A percentile compares a stretch with the other conserved stretches of the same genome.
phyloP scores from a whole-genome alignment of 345 rosid genomes.

The Bruguiera gymnorhiza region DNA sequence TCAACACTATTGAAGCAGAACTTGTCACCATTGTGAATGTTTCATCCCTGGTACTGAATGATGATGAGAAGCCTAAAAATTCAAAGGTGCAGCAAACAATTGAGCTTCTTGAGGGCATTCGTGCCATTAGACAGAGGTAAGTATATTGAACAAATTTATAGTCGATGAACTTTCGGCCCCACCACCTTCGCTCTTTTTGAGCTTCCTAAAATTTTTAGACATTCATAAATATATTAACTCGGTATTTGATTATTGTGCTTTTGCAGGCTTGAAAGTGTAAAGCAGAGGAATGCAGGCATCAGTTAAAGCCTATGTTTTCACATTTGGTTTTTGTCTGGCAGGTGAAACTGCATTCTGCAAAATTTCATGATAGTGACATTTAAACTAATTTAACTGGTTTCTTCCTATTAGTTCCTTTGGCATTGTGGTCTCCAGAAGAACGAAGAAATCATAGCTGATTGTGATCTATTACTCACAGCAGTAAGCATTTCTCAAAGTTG shows the following conservation, averaged over 20 bases:
- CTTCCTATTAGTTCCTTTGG: no score
- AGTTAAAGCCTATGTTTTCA: slow-evolving; percentile 10
- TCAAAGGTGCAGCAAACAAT: slow-evolving; percentile 51
- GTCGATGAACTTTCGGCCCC: background rate
- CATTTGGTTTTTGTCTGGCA: slow-evolving; percentile 6
- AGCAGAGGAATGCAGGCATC: slow-evolving; percentile 22
- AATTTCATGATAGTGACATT: no score
- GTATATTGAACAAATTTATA: slow-evolving; percentile 6
- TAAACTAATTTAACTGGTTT: no score
- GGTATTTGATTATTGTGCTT: background rate
- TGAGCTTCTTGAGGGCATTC: slow-evolving; percentile 63
- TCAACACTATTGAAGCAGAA: slow-evolving; percentile 59
- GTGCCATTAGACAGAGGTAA: slow-evolving; percentile 55
- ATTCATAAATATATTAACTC: background rate
- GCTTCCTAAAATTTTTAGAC: no score
- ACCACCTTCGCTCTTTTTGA: no score
- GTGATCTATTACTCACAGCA: background rate
- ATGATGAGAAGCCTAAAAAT: slow-evolving; percentile 48
- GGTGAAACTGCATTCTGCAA: slow-evolving; percentile 4
- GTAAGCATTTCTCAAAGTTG: background rate
- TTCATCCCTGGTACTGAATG: slow-evolving; percentile 46
- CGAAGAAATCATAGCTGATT: background rate
- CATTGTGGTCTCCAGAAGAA: no score
- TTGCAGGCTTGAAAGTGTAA: slow-evolving; percentile 37
- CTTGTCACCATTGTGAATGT: slow-evolving; percentile 58